These are phyloP conservation scores for Pouteria glomerata DNA, from an alignment of 148 eudicot species.

Conservation along the genomic window DNA sequence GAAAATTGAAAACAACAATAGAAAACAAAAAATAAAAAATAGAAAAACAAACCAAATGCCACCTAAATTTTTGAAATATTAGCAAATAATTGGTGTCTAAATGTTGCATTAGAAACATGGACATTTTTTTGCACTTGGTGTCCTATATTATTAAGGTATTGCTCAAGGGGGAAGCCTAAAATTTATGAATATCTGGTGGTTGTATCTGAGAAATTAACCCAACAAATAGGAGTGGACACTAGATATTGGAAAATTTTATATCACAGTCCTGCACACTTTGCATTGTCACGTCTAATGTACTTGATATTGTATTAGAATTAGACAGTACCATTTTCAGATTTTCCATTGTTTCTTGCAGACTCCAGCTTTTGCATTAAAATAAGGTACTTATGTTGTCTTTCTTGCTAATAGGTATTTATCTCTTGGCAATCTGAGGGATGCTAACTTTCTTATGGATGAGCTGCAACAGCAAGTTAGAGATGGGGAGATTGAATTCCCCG, in stretches of 20 bases:
- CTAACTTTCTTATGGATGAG: conserved; percentile 77
- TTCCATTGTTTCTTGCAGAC: background rate
- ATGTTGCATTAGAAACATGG: background rate
- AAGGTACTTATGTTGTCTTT: background rate
- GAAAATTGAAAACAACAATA: too few relatives aligned
- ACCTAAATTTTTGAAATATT: background rate
- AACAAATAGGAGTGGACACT: background rate
- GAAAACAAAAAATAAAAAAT: too few relatives aligned
- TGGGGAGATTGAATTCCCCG: conserved; percentile 54
- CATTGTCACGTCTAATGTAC: background rate
- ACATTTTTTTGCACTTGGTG: background rate
- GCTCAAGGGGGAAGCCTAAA: background rate
- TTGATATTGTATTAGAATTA: background rate
- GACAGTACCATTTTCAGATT: background rate
- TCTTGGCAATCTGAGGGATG: conserved; percentile 79
- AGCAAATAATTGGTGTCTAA: background rate
- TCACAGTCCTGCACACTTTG: background rate
- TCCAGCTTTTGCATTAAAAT: background rate
- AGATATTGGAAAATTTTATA: background rate
- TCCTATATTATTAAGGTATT: background rate
- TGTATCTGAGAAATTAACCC: background rate
- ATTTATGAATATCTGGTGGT: background rate
- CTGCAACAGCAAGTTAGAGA: conserved; percentile 48
- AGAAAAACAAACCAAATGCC: too few relatives aligned
- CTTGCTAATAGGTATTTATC: conserved; percentile 60